Percentiles rank a stretch among this genome's conserved stretches.
Conservation (phyloP, 140 eudicot genomes). For the Erigeron philadelphicus region DNA sequence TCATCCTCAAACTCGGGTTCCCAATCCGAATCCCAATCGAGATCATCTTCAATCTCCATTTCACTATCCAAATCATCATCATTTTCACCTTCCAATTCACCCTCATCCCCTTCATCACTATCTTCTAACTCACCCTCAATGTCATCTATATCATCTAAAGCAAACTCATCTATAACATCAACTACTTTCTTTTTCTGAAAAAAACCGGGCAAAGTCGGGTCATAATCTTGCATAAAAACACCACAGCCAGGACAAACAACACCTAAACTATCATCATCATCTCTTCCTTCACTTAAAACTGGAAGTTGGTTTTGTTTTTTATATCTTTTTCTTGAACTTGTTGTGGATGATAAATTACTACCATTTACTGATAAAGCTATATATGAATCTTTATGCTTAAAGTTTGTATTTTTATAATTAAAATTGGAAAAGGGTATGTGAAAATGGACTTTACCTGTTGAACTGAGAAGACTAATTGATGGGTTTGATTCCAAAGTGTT, state of each 20-base stretch:
- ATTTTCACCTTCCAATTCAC: constrained; percentile 25
- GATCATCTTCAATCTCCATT: constrained; percentile 35
- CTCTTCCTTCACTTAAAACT: constrained; percentile 89
- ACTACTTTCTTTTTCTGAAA: constrained; percentile 57
- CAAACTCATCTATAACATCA: constrained; percentile 24
- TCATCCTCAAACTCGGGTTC: constrained; percentile 50
- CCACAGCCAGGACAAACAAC: constrained; percentile 95
- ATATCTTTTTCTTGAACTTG: constrained; percentile 38
- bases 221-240: constrained; percentile 88
- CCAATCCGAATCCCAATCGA: constrained; percentile 65
- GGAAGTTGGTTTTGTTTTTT: constrained; percentile 30
- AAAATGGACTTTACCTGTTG: constrained; percentile 33
- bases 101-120: constrained; percentile 37
- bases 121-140: constrained; percentile 37
- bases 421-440: constrained; percentile 16
- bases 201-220: constrained; percentile 75
- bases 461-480: constrained; percentile 26
- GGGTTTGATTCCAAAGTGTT: background rate
- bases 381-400: constrained; percentile 22
- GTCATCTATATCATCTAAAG: constrained; percentile 37
- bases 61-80: constrained; percentile 33
- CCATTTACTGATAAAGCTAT: constrained; percentile 35
- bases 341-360: constrained; percentile 29
- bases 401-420: background rate
- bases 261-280: constrained; percentile 66